Conservation (phyloP, 371 early-diverging fungal genomes). For the Syncephalis plumigaleata region DNA sequence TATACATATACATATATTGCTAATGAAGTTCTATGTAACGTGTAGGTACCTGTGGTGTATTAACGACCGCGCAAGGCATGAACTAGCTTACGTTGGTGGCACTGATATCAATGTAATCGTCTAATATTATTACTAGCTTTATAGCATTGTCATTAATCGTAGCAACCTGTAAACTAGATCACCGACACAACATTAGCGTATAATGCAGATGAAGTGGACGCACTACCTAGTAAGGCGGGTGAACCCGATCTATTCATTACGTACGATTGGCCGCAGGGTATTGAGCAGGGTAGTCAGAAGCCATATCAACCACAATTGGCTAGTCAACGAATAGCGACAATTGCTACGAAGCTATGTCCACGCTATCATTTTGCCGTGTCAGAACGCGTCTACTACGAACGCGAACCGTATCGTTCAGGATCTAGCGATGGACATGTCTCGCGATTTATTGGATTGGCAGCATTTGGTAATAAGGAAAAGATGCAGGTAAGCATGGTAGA, state of each 20-base stretch:
- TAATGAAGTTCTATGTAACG: not conserved
- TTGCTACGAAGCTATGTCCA: constrained; percentile 42
- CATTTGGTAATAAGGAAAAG: no score
- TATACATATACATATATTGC: not conserved
- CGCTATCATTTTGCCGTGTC: constrained; percentile 74
- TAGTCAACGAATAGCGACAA: constrained; percentile 21
- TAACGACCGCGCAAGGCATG: constrained; percentile 54
- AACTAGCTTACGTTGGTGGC: constrained; percentile 58
- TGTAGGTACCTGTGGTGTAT: constrained; percentile 28
- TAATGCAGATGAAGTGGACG: constrained; percentile 12
- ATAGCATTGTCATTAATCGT: constrained; percentile 7
- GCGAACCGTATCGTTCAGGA: constrained; percentile 63
- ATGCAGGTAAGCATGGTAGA: no score
- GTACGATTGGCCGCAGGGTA: constrained; percentile 54
- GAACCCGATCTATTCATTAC: constrained; percentile 70
- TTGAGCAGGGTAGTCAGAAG: constrained; percentile 13
- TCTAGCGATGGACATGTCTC: no score
- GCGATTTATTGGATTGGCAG: no score
- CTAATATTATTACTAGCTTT: constrained; percentile 6
- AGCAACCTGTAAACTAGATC: not conserved
- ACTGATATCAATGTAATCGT: constrained; percentile 13
- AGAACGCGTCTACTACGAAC: constrained; percentile 51
- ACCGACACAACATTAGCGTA: constrained; percentile 4
- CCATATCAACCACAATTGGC: constrained; percentile 8
- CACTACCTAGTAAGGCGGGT: constrained; percentile 13